phyloP scores from a whole-genome alignment of 148 eudicot species.

The Simmondsia chinensis region DNA sequence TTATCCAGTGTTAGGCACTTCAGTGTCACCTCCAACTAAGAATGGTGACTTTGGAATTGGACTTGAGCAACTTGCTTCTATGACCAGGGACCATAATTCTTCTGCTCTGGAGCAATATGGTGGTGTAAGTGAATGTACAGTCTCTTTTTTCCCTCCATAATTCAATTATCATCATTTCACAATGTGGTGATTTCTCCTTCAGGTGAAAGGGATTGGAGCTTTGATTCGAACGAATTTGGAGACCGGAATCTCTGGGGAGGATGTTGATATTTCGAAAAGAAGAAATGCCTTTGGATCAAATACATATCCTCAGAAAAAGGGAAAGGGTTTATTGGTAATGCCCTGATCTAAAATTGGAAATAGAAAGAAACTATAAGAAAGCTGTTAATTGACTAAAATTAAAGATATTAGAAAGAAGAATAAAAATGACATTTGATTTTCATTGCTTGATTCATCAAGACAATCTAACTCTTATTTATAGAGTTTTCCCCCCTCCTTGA shows the following conservation, averaged over 20 bases:
- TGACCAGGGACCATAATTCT: slow-evolving; percentile 61
- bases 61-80: slow-evolving; percentile 69
- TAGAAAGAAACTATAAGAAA: no score
- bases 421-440: no score
- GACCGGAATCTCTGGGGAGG: slow-evolving; percentile 49
- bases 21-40: slow-evolving; percentile 43
- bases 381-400: no score
- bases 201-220: slow-evolving; percentile 63
- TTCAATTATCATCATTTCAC: not conserved
- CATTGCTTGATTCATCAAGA: no score
- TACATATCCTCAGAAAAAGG: slow-evolving; percentile 79
- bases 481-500: no score
- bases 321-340: slow-evolving; percentile 73
- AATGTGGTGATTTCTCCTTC: slow-evolving; percentile 15
- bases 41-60: slow-evolving; percentile 52
- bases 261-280: slow-evolving; percentile 41
- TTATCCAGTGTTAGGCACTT: slow-evolving; percentile 39
- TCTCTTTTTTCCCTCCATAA: not conserved
- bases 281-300: slow-evolving; percentile 77
- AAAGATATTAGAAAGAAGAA: no score
- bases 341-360: no score
- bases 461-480: no score
- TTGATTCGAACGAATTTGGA: slow-evolving; percentile 56
- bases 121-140: slow-evolving; percentile 46
- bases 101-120: slow-evolving; percentile 64